These are phyloP conservation scores for Brassica incana DNA, from an alignment of 345 rosid species.

Conservation along the genomic window DNA sequence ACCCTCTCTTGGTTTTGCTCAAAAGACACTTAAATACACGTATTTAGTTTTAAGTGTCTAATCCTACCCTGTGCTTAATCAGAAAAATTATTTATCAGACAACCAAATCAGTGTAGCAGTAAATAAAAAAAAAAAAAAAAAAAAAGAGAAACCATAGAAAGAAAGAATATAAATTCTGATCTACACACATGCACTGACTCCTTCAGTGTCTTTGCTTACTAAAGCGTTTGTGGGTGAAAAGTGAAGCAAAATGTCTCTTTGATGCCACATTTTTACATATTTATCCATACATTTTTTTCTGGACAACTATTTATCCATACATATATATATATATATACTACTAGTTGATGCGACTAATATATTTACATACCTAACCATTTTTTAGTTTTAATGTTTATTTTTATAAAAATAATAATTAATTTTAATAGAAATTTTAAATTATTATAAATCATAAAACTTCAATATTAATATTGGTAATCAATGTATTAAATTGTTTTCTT, in stretches of 20 bases:
- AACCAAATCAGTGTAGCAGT: background rate
- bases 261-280: constrained; percentile 15
- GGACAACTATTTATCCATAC: background rate
- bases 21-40: constrained; percentile 26
- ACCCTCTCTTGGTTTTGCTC: constrained; percentile 24
- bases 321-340: background rate
- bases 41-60: background rate
- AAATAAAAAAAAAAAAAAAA: background rate
- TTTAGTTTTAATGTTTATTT: too few relatives aligned
- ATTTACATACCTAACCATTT: too few relatives aligned
- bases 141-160: background rate
- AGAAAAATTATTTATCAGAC: background rate
- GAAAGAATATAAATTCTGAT: constrained; percentile 13
- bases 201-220: constrained; percentile 14
- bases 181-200: constrained; percentile 23
- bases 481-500: too few relatives aligned
- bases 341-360: too few relatives aligned
- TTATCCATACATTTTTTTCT: background rate
- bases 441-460: too few relatives aligned
- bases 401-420: too few relatives aligned
- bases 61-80: background rate
- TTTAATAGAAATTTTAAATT: too few relatives aligned
- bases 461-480: too few relatives aligned
- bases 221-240: constrained; percentile 16
- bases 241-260: constrained; percentile 17